These are phyloP conservation scores for Glycyrrhiza uralensis DNA, from an alignment of 306 rosid species.

Conservation along the genomic window DNA sequence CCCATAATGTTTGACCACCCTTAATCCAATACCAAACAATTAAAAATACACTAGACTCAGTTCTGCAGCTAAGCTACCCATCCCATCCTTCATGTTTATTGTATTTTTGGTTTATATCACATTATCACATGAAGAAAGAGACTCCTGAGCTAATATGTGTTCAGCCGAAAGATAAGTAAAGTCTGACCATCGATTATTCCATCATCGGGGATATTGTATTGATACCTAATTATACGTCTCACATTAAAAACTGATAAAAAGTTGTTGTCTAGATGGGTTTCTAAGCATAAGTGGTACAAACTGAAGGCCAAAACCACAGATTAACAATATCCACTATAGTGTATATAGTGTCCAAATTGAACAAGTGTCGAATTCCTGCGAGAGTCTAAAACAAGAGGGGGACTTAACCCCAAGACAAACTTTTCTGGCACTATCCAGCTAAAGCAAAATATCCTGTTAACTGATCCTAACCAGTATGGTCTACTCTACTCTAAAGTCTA, in stretches of 20 bases:
- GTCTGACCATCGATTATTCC: too few species aligned
- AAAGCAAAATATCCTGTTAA: neutral
- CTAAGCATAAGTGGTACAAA: neutral
- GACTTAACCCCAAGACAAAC: neutral
- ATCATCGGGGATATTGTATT: too few species aligned
- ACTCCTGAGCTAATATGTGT: too few species aligned
- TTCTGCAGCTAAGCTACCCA: neutral
- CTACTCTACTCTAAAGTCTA: slow-evolving; percentile 19
- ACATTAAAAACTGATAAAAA: neutral
- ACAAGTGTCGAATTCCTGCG: neutral
- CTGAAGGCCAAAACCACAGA: neutral
- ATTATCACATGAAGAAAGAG: too few species aligned
- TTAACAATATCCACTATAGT: neutral
- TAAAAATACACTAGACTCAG: neutral
- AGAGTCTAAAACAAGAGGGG: neutral
- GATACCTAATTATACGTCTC: neutral
- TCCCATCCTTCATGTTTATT: neutral
- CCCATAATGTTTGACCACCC: neutral
- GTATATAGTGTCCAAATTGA: neutral
- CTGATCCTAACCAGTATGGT: neutral
- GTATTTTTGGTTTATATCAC: too few species aligned
- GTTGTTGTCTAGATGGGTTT: neutral
- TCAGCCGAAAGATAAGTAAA: too few species aligned
- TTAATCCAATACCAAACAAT: neutral
- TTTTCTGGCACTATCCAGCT: neutral